Evolutionary conservation across 805 yeast species (phyloP), one percentile per base, ranked within the genome.

Genomic region (Scheffersomyces stipitis): DNA sequence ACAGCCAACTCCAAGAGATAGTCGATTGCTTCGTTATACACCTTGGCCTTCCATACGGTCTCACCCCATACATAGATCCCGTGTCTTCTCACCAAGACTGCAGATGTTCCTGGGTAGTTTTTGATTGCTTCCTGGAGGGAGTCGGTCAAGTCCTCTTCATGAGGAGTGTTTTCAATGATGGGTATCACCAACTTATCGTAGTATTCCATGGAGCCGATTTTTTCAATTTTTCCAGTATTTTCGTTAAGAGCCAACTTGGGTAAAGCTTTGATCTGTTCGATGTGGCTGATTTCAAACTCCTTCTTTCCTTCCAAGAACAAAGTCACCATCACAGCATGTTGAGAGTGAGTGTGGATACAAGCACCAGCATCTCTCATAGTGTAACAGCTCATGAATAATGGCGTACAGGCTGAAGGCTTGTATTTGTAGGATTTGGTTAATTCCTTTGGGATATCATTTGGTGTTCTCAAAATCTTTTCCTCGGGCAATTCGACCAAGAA

Each of bases 51-150:
- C 86, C 95, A 85, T 9, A 87, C 86, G 17, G 75, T 79, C 49
- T 83, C 87, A 16, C 97, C 97, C 97, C 97, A 91, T n/a, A 89
- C 96, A 56, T 83, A 91, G 30, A 91, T 82, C 1, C 98, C 98
- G 55, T 91, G 98, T 53, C 96, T 73, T 60, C 96, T 77, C 5
- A 91, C 97, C 36, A 91, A 68, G 1, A 91, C 88, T 0, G 97
- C 97, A 2, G 89, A 78, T 3, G 95, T 66, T 0, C 77, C 71
- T 1, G 97, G 96, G 51, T 87, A 83, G 12, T 73, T 68, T n/a
- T 49, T 58, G 36, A 90, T 77, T 0, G 89, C 83, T 38, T 73
- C 62, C 44, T 78, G 78, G 29, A 90, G 64, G 14, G 82, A 66
- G 17, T 76, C 85, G 5, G 82, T 77, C 45, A 91, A 70, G 41